phyloP scores from a whole-genome alignment of 768 basidiomycete genomes.

The Lentinus tigrinus region DNA sequence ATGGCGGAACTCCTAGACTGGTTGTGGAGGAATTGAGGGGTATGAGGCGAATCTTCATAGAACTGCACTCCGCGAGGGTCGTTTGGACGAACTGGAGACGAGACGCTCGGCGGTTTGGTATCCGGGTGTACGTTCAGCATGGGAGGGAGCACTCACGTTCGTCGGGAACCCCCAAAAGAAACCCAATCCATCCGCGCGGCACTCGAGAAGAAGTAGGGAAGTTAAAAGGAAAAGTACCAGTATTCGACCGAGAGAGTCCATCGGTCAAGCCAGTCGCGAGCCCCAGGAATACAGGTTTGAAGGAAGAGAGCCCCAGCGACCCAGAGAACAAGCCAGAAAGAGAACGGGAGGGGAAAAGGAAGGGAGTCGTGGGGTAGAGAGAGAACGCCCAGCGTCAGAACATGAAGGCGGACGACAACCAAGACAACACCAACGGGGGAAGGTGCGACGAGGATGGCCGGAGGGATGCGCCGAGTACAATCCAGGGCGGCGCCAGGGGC shows the following conservation, averaged over 20 bases:
- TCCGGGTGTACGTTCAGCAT: not conserved
- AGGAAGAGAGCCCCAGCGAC: not conserved
- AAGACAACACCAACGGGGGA: not conserved
- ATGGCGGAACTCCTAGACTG: conserved; percentile 33
- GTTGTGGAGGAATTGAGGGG: conserved; percentile 22
- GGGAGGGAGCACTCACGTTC: not conserved
- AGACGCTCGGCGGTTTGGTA: not conserved
- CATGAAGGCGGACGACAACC: conserved; percentile 19
- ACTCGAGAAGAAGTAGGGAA: not conserved
- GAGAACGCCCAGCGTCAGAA: conserved; percentile 21
- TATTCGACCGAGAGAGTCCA: conserved; percentile 19
- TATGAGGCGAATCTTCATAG: conserved; percentile 21
- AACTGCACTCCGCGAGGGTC: conserved; percentile 25
- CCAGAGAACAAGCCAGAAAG: not conserved
- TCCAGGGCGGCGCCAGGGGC: not conserved
- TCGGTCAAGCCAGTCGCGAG: not conserved
- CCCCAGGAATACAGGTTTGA: not conserved
- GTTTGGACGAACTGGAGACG: conserved; percentile 21
- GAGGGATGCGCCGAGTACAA: not conserved
- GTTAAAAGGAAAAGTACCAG: conserved; percentile 2
- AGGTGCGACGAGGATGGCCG: not conserved
- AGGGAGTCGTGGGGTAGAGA: not conserved
- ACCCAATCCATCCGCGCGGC: conserved; percentile 10
- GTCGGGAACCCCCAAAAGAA: conserved; percentile 24
- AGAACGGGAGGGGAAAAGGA: not conserved